phyloP scores from a whole-genome alignment of 208 protist genomes.

The Trypanosoma brucei region DNA sequence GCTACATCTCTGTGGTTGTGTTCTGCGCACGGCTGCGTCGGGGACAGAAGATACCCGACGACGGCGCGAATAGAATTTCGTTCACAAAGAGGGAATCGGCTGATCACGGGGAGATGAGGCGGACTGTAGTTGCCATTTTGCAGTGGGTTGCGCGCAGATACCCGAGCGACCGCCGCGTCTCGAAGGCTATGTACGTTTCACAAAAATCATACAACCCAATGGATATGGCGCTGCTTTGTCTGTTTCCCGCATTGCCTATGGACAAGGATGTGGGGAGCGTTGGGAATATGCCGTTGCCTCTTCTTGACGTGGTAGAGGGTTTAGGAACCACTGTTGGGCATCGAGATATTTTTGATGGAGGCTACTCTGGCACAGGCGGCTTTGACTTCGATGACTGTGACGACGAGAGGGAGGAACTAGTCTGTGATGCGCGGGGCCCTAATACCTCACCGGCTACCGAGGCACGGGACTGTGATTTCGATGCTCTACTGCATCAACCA shows the following conservation, averaged over 20 bases:
- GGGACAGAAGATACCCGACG: background rate
- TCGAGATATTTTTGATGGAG: background rate
- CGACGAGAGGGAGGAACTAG: background rate
- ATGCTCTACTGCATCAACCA: conserved; percentile 26
- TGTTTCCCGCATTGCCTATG: conserved; percentile 24
- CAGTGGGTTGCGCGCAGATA: conserved; percentile 44
- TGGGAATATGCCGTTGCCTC: background rate
- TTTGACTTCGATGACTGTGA: background rate
- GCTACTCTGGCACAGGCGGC: background rate
- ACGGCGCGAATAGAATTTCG: background rate
- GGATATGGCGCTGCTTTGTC: conserved; percentile 34
- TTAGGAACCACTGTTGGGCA: background rate
- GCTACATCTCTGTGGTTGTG: background rate
- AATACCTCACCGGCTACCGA: no score
- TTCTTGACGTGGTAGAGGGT: conserved; percentile 5
- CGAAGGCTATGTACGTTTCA: conserved; percentile 41
- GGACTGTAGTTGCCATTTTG: conserved; percentile 26
- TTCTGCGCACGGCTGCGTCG: background rate
- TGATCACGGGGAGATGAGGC: conserved; percentile 11
- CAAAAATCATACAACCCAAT: conserved; percentile 30
- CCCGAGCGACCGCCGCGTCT: conserved; percentile 18
- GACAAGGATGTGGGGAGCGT: conserved; percentile 4
- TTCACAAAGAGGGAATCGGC: background rate
- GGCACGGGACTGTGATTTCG: conserved; percentile 27
- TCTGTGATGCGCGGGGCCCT: no score